Evolutionary conservation across 106 monocot species (phyloP), one percentile per base, ranked within the genome.

Genomic region (Iris macrosiphon): DNA sequence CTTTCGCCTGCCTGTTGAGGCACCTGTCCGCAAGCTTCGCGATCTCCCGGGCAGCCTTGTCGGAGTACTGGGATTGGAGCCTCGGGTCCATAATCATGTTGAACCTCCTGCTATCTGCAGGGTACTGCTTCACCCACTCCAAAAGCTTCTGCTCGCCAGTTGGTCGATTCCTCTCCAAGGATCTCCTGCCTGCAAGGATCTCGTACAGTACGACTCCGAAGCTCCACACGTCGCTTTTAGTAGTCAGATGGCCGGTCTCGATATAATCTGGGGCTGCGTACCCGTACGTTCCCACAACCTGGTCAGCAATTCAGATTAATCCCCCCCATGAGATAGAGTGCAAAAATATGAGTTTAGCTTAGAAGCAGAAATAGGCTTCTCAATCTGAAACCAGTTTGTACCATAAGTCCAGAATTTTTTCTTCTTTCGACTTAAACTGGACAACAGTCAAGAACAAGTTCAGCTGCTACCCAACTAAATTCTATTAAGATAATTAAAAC

Each of bases 251-350:
- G 51, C 75, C 75, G 0, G 75, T 75, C 13, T 75, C 75, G 0
- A 75, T 57, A 29, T 75, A 75, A 28, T 75, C 75, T 2, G 75
- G 75, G 3, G 75, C 75, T 9, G 75, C 75, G 29, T 75, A 75
- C 1, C 75, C 75, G 14, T 69, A 52, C 6, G 75, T 75, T 3
- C 75, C 75, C 13, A 69, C 62, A 14, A 69, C 75, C 75, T 73
- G 52, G n/a, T n/a, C n/a, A n/a, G n/a, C n/a, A n/a, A n/a, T n/a
- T n/a, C n/a, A n/a, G n/a, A n/a, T n/a, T n/a, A n/a, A n/a, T n/a
- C n/a, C n/a, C n/a, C n/a, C n/a, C n/a, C n/a, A n/a, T n/a, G n/a
- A n/a, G n/a, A n/a, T n/a, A n/a, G n/a, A n/a, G n/a, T n/a, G n/a
- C n/a, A n/a, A n/a, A n/a, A n/a, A n/a, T n/a, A n/a, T n/a, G n/a